Evolutionary conservation across 1,139 yeast species (phyloP).

Genomic region (Yamadazyma epiphylla): DNA sequence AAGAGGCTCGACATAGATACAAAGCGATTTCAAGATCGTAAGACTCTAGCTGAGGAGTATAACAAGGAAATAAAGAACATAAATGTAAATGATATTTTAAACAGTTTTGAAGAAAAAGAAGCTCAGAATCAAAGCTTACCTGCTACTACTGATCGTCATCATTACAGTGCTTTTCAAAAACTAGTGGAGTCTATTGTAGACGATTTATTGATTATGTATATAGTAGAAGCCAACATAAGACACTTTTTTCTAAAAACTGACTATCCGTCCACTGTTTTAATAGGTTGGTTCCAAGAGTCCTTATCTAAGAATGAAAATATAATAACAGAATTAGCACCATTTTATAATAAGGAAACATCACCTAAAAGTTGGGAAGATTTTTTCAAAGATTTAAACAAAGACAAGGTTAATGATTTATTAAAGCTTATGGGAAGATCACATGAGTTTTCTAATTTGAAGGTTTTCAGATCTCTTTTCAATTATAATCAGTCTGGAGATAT

Average conservation of each 20-base stretch:
- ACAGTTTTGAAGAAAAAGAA: not conserved
- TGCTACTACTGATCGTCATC: no score
- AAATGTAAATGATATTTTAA: constrained; percentile 1
- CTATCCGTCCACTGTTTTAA: no score
- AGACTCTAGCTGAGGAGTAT: constrained; percentile 3
- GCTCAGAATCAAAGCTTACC: no score
- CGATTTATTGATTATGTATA: constrained; percentile 16
- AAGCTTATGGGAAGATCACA: no score
- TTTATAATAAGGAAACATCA: constrained; percentile 11
- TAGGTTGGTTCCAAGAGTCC: no score
- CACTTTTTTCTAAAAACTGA: no score
- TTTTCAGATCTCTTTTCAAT: constrained; percentile 17
- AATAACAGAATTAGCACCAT: constrained; percentile 4
- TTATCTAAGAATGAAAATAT: no score
- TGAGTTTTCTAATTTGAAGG: no score
- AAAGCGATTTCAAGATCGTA: constrained; percentile 2
- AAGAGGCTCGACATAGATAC: constrained; percentile 7
- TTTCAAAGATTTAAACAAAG: constrained; percentile 13
- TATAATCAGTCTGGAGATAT: constrained; percentile 30
- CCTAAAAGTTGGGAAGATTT: constrained; percentile 12
- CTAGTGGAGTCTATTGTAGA: constrained; percentile 6
- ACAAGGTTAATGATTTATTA: constrained; percentile 10
- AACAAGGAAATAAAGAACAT: not conserved
- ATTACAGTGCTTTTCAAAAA: constrained; percentile 9
- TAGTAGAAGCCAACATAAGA: constrained; percentile 24